Percentiles rank a stretch among this genome's conserved stretches.
These are phyloP conservation scores for Candida takata DNA, from an alignment of 805 yeast species.

Conservation along the genomic window DNA sequence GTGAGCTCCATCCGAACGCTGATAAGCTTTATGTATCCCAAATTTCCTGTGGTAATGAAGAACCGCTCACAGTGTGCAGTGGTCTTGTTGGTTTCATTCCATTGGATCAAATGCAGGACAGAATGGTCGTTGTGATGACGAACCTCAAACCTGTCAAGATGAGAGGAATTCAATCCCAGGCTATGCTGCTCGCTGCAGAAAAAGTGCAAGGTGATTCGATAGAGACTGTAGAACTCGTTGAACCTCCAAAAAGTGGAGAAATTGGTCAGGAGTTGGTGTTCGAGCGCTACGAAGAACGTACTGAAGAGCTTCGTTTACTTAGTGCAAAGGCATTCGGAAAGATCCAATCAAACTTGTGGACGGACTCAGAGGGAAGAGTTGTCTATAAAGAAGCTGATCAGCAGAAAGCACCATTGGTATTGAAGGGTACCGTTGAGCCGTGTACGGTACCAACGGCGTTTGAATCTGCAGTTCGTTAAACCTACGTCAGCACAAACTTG, in stretches of 20 bases:
- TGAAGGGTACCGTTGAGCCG: slow-evolving; percentile 1
- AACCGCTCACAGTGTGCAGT: slow-evolving; percentile 42
- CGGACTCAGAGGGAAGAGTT: slow-evolving; percentile 10
- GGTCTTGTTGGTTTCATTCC: slow-evolving; percentile 46
- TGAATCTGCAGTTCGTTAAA: slow-evolving; percentile 10
- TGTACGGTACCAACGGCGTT: slow-evolving; percentile 8
- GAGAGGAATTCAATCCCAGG: slow-evolving; percentile 56
- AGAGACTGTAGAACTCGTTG: slow-evolving; percentile 37
- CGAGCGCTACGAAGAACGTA: slow-evolving; percentile 18
- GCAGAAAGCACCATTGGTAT: slow-evolving; percentile 2
- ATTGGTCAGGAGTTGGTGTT: slow-evolving; percentile 38
- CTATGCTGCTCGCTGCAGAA: slow-evolving; percentile 62
- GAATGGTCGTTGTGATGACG: slow-evolving; percentile 44
- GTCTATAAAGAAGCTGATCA: slow-evolving; percentile 5
- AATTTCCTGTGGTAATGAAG: slow-evolving; percentile 19
- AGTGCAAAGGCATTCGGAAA: slow-evolving; percentile 13
- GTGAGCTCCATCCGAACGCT: slow-evolving; percentile 47
- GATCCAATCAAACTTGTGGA: slow-evolving; percentile 8
- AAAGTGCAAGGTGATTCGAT: slow-evolving; percentile 9
- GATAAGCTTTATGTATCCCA: slow-evolving; percentile 53
- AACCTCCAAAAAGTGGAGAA: slow-evolving; percentile 33
- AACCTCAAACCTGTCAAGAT: slow-evolving; percentile 57
- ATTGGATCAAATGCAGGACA: slow-evolving; percentile 29
- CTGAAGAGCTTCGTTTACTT: slow-evolving; percentile 4
- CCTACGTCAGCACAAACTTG: not conserved